These are phyloP conservation scores for Sonneratia alba DNA, from an alignment of 345 rosid genomes.

Conservation along the genomic window DNA sequence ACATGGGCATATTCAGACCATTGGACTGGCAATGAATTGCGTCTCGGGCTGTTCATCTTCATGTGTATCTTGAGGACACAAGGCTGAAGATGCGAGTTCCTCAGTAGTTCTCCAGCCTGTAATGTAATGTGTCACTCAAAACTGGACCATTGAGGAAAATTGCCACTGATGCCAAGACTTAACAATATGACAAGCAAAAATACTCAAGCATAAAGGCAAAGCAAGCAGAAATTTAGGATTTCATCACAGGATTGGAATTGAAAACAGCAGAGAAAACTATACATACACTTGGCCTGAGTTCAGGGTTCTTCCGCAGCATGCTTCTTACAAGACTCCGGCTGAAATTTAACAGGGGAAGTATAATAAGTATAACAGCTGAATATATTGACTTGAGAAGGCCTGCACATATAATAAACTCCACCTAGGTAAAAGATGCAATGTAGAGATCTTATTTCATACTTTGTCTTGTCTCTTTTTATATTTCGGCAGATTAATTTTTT, in stretches of 20 bases:
- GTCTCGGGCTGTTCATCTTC: conserved; percentile 66
- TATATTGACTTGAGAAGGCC: background rate
- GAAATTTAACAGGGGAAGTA: conserved; percentile 18
- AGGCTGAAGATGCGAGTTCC: conserved; percentile 69
- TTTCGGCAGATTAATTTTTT: background rate
- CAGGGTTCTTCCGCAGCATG: conserved; percentile 98
- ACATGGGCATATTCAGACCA: conserved; percentile 44
- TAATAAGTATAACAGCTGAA: background rate
- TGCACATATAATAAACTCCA: background rate
- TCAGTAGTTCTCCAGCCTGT: conserved; percentile 90
- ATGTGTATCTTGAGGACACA: conserved; percentile 62
- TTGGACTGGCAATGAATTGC: conserved; percentile 41
- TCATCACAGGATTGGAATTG: background rate
- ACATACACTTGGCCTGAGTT: conserved; percentile 93
- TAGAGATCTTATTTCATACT: background rate
- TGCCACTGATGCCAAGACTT: background rate
- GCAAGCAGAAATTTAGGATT: conserved; percentile 2
- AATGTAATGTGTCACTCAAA: conserved; percentile 2
- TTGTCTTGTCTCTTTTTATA: background rate
- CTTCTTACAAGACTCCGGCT: conserved; percentile 94
- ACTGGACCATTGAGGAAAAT: background rate
- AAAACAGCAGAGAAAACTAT: conserved; percentile 9
- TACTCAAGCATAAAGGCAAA: background rate
- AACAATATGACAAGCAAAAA: background rate
- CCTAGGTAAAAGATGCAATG: background rate